phyloP scores from a whole-genome alignment of 1,139 yeast species.

The Candida glucosophila region DNA sequence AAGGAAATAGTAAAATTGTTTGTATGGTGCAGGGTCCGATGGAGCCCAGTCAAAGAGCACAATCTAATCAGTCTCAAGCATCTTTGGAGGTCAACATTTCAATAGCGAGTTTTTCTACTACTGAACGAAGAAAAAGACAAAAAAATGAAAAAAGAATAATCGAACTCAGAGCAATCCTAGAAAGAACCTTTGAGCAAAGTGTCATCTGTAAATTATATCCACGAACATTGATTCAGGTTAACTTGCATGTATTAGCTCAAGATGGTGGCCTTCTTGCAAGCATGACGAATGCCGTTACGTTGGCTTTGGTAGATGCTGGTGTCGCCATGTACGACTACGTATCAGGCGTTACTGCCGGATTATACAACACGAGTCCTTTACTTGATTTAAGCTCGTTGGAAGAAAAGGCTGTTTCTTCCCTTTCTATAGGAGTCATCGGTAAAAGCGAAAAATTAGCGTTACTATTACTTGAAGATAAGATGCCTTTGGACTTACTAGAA shows the following conservation, averaged over 20 bases:
- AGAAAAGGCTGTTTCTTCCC: constrained; percentile 71
- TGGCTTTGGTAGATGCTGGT: constrained; percentile 93
- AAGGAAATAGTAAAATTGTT: constrained; percentile 84
- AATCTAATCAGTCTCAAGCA: constrained; percentile 39
- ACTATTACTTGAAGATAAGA: constrained; percentile 70
- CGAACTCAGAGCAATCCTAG: constrained; percentile 68
- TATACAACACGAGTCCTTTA: constrained; percentile 67
- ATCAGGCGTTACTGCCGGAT: constrained; percentile 71
- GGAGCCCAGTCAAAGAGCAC: constrained; percentile 59
- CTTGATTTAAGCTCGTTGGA: constrained; percentile 78
- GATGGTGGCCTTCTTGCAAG: constrained; percentile 86
- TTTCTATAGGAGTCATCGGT: constrained; percentile 83
- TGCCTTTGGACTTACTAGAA: constrained; percentile 77
- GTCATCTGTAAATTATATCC: constrained; percentile 72
- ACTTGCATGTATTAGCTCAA: constrained; percentile 71
- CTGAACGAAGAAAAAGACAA: constrained; percentile 60
- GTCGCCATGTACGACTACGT: constrained; percentile 90
- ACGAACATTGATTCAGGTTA: constrained; percentile 67
- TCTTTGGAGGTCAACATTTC: constrained; percentile 56
- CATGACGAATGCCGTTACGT: constrained; percentile 78
- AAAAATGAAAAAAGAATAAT: constrained; percentile 63
- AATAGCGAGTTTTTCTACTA: constrained; percentile 74
- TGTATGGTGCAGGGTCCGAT: constrained; percentile 86
- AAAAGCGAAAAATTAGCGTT: constrained; percentile 70
- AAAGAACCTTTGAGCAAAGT: constrained; percentile 75